Base-by-base conservation (phyloP, 495 filamentous ascomycete species). In the Hyaloscypha bicolor region DNA sequence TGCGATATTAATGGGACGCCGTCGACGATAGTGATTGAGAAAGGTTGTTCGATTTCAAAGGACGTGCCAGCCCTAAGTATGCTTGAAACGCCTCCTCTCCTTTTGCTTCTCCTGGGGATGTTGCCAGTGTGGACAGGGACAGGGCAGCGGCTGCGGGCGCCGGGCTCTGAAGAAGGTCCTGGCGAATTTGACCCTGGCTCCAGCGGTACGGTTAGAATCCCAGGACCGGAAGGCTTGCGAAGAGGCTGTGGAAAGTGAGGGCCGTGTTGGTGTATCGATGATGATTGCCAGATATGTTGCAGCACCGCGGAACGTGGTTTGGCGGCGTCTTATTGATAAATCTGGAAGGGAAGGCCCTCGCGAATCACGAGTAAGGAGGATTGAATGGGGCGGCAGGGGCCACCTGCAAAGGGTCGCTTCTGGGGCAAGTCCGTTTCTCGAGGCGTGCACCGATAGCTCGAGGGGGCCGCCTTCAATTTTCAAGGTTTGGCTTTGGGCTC, bases 71-170 rank as follows among this genome's bases (percentile, higher is more conserved):
- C 8, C 21, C 53, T 56, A 32, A 56, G 22, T 56, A 25, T 30
- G 30, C n/a, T 4, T 25, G 22, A 56, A 56, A 56, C 30, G 12
- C 53, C 9, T 1, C 9, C 53, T 53, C 51, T 53, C 19, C 35
- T 37, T 6, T 48, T 4, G 42, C 42, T 48, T 12, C 16, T 48
- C 42, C 42, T 12, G 42, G 53, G 53, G 19, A 53, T 21, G 9
- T 56, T 25, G 53, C 53, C 25, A 9, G 19, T 9, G 53, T 0
- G 3, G 53, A 11, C 30, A 32, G 53, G 53, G 53, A 11, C 21
- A 56, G 16, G 53, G 53, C 53, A 9, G 53, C 53, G 53, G 53
- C 53, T 56, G 53, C 53, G 53, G 6, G 53, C 30, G 53, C 53
- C 21, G 22, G 53, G 53, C 12, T 56, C 53, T 56, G 53, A 25